These are phyloP conservation scores for Lachnellula occidentalis DNA, from an alignment of 2,329 filamentous ascomycete species.

Conservation along the genomic window DNA sequence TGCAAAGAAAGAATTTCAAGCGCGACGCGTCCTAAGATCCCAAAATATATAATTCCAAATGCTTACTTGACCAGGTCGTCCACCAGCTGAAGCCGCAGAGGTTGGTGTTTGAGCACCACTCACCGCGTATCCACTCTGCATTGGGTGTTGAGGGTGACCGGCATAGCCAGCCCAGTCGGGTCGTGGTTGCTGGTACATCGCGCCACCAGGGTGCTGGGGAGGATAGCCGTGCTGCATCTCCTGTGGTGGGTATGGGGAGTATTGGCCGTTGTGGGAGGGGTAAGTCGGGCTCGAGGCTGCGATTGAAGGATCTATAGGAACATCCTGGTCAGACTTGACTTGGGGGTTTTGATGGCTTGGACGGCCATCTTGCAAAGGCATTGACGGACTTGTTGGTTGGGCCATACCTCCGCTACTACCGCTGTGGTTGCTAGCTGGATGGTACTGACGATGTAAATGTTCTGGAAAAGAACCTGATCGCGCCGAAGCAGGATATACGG, in stretches of 20 bases:
- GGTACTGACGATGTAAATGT: conserved; percentile 80
- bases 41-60: conserved; percentile 1
- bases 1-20: not conserved
- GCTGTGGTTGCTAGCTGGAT: conserved; percentile 67
- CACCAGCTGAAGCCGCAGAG: conserved; percentile 46
- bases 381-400: conserved; percentile 98
- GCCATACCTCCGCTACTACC: conserved; percentile 85
- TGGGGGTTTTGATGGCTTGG: conserved; percentile 69
- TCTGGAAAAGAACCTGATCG: conserved; percentile 82
- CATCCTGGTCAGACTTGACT: conserved; percentile 91
- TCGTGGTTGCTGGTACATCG: conserved; percentile 63
- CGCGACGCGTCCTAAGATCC: not conserved
- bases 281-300: conserved; percentile 90
- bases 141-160: conserved; percentile 36
- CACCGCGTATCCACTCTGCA: conserved; percentile 29
- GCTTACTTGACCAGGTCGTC: conserved; percentile 57
- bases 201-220: conserved; percentile 47
- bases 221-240: conserved; percentile 79
- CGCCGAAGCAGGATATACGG: conserved; percentile 66
- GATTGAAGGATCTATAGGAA: conserved; percentile 99
- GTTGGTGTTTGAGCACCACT: conserved; percentile 41
- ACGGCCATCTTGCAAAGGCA: conserved; percentile 75
- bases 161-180: conserved; percentile 71
- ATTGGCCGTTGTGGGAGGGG: conserved; percentile 63
- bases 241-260: conserved; percentile 83